Evolutionary conservation across 2,329 filamentous ascomycete genomes (phyloP).

Genomic region (Ploettnerulaceae sp.): DNA sequence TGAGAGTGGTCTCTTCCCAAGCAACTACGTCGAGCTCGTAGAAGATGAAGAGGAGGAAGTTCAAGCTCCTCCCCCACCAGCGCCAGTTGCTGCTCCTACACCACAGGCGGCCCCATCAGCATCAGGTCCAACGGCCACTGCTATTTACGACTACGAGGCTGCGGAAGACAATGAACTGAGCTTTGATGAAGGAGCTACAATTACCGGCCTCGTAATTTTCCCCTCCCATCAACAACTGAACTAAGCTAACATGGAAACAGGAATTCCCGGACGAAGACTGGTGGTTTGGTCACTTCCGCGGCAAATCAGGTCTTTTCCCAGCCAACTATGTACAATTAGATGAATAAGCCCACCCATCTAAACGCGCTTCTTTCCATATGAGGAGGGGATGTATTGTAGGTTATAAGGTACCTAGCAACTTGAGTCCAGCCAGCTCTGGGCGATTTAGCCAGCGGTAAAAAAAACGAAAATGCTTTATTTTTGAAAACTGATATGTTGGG

Average conservation of each 20-base stretch:
- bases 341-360: constrained; percentile 20
- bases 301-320: constrained; percentile 78
- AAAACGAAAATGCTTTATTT: no score
- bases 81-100: constrained; percentile 38
- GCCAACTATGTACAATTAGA: constrained; percentile 62
- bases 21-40: constrained; percentile 90
- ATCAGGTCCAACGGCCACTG: constrained; percentile 64
- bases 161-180: constrained; percentile 86
- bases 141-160: constrained; percentile 93
- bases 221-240: not conserved
- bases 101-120: constrained; percentile 36
- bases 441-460: no score
- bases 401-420: not conserved
- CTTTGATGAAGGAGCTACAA: constrained; percentile 84
- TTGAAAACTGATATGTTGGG: no score
- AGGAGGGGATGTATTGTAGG: not conserved
- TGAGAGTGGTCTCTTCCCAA: constrained; percentile 87
- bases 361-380: not conserved
- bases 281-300: constrained; percentile 89
- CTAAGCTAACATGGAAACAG: constrained; percentile 37
- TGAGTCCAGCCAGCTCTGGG: no score
- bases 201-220: constrained; percentile 63
- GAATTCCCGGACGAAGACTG: constrained; percentile 98
- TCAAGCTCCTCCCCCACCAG: constrained; percentile 26
- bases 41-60: constrained; percentile 50